Evolutionary conservation across 495 filamentous ascomycete genomes (phyloP), one percentile per base, ranked within the genome.

Genomic region (Aspergillus taichungensis): DNA sequence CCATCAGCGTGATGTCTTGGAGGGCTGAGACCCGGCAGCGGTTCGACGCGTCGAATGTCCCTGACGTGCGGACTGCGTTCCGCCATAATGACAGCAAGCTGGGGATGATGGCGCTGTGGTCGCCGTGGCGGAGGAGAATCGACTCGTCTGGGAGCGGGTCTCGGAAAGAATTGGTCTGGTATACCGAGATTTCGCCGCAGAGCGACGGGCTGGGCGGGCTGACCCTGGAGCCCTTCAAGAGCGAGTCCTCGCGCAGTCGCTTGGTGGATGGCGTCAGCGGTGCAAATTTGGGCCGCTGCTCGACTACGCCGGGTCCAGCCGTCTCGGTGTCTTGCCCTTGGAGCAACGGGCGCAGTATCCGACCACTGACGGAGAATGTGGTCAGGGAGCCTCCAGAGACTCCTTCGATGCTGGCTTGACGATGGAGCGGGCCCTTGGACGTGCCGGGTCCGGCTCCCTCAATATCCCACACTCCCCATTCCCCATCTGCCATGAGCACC

Each of bases 401-500:
- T n/a, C 80, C 78, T 45, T 78, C 70, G 3, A 71, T 51, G 42
- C 61, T 68, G 6, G 66, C 49, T 52, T 78, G 79, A 37, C 77
- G 76, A 41, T 82, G 75, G 30, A 85, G 62, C 51, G 69, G 59
- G 57, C 64, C 73, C 37, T 74, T 68, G 6, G 60, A 67, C 47
- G 56, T 67, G 57, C 59, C 70, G 4, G 70, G 82, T 47, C 78
- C 77, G 33, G 78, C 73, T 1, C 83, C 80, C 54, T 87, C 80
- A 29, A 90, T 70, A 64, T 94, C 87, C 89, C 91, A 96, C 27
- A 97, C 79, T 4, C 87, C 90, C 90, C 90, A 97, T 67, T 94
- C 84, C 0, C 88, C 91, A 60, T 95, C 88, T 5, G 76, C 76
- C 9, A 91, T 73, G 6, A 97, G 72, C 5, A 80, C 76, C 50